Percentiles rank a stretch among this genome's conserved stretches.
These are phyloP conservation scores for Tuber aestivum DNA, from an alignment of 495 filamentous ascomycete species.

Conservation along the genomic window DNA sequence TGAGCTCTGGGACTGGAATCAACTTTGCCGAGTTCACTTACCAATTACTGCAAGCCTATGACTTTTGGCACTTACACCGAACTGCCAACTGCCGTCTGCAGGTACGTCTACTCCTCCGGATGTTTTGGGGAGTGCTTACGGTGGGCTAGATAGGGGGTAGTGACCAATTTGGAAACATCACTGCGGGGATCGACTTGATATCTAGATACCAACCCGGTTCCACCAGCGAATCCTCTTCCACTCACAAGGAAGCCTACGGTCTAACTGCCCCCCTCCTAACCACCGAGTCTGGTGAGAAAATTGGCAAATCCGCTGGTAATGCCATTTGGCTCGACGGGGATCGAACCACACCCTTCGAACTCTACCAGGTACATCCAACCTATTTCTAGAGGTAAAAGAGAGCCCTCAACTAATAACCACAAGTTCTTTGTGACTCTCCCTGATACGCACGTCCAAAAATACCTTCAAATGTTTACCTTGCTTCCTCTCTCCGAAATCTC, in stretches of 20 bases:
- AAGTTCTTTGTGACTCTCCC: conserved; percentile 76
- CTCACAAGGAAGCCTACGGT: conserved; percentile 54
- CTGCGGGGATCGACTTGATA: conserved; percentile 79
- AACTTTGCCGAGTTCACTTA: conserved; percentile 91
- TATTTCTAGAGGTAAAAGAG: neutral
- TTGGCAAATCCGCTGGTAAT: conserved; percentile 92
- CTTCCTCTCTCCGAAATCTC: conserved; percentile 62
- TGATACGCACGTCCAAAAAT: conserved; percentile 69
- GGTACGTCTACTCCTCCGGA: conserved; percentile 10
- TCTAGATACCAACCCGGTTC: conserved; percentile 15
- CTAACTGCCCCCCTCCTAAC: conserved; percentile 88
- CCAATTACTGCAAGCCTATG: conserved; percentile 90
- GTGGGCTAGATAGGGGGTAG: conserved; percentile 81
- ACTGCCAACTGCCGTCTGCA: conserved; percentile 46
- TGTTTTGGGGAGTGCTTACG: neutral
- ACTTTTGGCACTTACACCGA: conserved; percentile 80
- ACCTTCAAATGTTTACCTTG: conserved; percentile 90
- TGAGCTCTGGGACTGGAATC: conserved; percentile 79
- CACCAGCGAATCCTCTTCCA: conserved; percentile 19
- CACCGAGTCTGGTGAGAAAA: conserved; percentile 76
- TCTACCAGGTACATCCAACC: conserved; percentile 63
- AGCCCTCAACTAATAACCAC: conserved; percentile 4
- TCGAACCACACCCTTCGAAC: conserved; percentile 73
- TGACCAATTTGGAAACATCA: conserved; percentile 95
- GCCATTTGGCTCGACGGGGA: conserved; percentile 85